phyloP scores from a whole-genome alignment of 2,329 filamentous ascomycete genomes.

The Aureobasidium sp. region DNA sequence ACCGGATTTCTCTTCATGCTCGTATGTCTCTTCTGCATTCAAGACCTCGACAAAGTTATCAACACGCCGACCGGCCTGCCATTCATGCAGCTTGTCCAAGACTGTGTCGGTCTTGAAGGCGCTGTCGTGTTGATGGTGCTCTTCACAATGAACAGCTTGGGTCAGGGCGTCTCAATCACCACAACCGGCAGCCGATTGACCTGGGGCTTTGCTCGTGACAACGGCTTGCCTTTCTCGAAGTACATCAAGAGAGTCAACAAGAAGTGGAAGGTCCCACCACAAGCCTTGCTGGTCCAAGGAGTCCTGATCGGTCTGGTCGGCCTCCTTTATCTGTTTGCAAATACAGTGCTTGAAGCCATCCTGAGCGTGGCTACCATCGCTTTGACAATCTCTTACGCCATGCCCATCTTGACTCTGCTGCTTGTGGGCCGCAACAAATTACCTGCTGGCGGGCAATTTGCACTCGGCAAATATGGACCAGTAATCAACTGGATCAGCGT shows the following conservation, averaged over 20 bases:
- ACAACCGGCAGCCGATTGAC: slow-evolving; percentile 29
- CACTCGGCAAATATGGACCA: slow-evolving; percentile 33
- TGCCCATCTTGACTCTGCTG: slow-evolving; percentile 34
- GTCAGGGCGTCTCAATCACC: slow-evolving; percentile 48
- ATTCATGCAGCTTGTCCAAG: slow-evolving; percentile 53
- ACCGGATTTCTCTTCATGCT: slow-evolving; percentile 53
- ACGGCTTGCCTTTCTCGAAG: slow-evolving; percentile 23
- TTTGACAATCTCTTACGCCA: slow-evolving; percentile 37
- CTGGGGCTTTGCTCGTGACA: slow-evolving; percentile 25
- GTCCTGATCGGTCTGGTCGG: slow-evolving; percentile 43
- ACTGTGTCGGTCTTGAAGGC: slow-evolving; percentile 43
- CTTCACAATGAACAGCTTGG: slow-evolving; percentile 51
- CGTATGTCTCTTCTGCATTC: slow-evolving; percentile 49
- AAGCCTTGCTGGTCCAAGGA: slow-evolving; percentile 48
- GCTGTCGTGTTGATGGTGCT: slow-evolving; percentile 42
- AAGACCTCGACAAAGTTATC: slow-evolving; percentile 41
- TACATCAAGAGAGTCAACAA: slow-evolving; percentile 35
- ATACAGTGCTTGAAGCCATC: slow-evolving; percentile 39
- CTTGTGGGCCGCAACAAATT: slow-evolving; percentile 47
- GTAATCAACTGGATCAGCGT: slow-evolving; percentile 38
- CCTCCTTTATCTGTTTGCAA: slow-evolving; percentile 37
- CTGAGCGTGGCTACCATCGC: slow-evolving; percentile 38
- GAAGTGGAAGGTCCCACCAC: slow-evolving; percentile 47
- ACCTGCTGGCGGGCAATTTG: slow-evolving; percentile 38
- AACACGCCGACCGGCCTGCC: slow-evolving; percentile 46